Percentiles rank a stretch among this genome's conserved stretches.
phyloP scores from a whole-genome alignment of 495 filamentous ascomycete species.

The Talaromyces liani region DNA sequence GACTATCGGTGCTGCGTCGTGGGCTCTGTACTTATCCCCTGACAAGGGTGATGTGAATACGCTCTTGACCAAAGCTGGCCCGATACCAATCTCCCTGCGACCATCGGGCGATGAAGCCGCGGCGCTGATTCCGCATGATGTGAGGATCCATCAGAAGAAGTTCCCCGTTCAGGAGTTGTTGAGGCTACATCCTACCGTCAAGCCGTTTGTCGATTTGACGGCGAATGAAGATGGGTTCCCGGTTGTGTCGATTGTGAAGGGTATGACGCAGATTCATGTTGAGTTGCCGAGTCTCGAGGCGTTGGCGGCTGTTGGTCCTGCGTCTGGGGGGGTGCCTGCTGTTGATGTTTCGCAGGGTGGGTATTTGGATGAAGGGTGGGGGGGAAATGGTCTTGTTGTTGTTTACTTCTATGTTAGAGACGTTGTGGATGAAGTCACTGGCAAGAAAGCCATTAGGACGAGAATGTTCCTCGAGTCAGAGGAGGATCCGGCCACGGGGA shows the following conservation, averaged over 20 bases:
- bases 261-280: constrained; percentile 63
- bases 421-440: constrained; percentile 20
- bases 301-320: constrained; percentile 21
- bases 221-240: constrained; percentile 16
- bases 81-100: constrained; percentile 37
- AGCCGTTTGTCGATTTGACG: constrained; percentile 14
- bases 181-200: constrained; percentile 23
- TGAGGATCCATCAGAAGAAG: constrained; percentile 48
- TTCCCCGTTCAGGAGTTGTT: constrained; percentile 23
- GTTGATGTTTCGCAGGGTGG: neutral
- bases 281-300: constrained; percentile 38
- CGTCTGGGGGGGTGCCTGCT: constrained; percentile 14
- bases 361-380: constrained; percentile 55
- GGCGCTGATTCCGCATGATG: constrained; percentile 57
- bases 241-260: constrained; percentile 58
- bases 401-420: constrained; percentile 53
- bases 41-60: constrained; percentile 16
- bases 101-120: constrained; percentile 26
- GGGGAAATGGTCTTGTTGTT: constrained; percentile 34
- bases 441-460: constrained; percentile 24
- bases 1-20: constrained; percentile 60
- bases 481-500: constrained; percentile 69
- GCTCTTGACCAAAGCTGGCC: constrained; percentile 57
- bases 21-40: constrained; percentile 34
- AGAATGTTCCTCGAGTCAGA: constrained; percentile 46